A percentile compares a stretch with the other conserved stretches of the same genome.
Conservation (phyloP, 1,284 basidiomycete species). For the Stereum hirsutum region DNA sequence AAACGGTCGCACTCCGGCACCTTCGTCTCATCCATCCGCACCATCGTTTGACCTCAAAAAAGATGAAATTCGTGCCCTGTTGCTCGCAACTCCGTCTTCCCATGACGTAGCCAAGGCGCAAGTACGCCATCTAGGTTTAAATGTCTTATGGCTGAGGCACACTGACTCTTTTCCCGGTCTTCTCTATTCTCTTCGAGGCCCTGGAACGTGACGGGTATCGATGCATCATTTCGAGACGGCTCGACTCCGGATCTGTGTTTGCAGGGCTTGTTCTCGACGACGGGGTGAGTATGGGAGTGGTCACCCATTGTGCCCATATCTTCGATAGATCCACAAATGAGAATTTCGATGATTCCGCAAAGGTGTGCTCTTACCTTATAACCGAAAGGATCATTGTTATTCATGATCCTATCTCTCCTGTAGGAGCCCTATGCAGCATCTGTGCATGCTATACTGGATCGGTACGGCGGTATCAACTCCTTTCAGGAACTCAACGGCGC, state of each 20-base stretch:
- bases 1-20: no score
- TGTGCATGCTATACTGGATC: slow-evolving; percentile 9
- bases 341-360: not conserved
- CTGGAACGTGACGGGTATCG: not conserved
- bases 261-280: no score
- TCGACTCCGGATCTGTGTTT: not conserved
- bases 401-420: not conserved
- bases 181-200: not conserved
- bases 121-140: no score
- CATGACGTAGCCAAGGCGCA: no score
- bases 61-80: no score
- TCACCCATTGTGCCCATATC: not conserved
- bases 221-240: not conserved
- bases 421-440: slow-evolving; percentile 6
- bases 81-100: no score
- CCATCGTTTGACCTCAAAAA: no score
- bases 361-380: not conserved
- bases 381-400: not conserved
- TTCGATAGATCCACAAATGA: not conserved
- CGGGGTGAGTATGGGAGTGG: no score
- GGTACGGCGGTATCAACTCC: slow-evolving; percentile 9
- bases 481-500: slow-evolving; percentile 13
- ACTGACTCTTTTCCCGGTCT: not conserved
- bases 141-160: no score
- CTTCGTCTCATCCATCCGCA: no score